Evolutionary conservation across 805 yeast species (phyloP).

Genomic region (Blastobotrys terrestris): DNA sequence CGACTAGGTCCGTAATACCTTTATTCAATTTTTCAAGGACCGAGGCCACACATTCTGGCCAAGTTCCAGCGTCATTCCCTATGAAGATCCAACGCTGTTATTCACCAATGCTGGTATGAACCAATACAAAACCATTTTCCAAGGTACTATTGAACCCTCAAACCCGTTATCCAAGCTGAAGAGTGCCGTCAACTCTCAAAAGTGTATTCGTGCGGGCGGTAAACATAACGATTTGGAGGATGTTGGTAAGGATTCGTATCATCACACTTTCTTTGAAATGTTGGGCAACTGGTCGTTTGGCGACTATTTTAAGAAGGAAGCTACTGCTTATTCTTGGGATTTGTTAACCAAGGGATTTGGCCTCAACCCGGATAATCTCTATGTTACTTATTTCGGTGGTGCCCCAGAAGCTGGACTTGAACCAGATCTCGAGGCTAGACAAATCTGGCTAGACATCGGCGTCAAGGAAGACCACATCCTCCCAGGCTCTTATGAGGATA

Average conservation of each 20-base stretch:
- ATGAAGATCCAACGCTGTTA: constrained; percentile 92
- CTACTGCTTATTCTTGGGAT: constrained; percentile 86
- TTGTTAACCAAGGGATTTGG: constrained; percentile 81
- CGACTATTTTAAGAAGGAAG: constrained; percentile 95
- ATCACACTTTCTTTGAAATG: constrained; percentile 99
- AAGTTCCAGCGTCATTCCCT: constrained; percentile 92
- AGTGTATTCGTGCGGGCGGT: constrained; percentile 99
- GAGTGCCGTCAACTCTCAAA: constrained; percentile 92
- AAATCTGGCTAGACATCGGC: constrained; percentile 81
- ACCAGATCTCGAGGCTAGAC: constrained; percentile 91
- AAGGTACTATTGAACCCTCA: constrained; percentile 95
- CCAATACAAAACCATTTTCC: constrained; percentile 94
- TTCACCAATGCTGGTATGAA: constrained; percentile 99
- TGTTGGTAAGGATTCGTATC: constrained; percentile 96
- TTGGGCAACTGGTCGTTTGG: constrained; percentile 99
- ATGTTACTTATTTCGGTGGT: constrained; percentile 96
- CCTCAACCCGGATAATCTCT: constrained; percentile 69
- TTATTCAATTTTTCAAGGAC: constrained; percentile 67
- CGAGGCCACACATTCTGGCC: constrained; percentile 76
- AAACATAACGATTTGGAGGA: constrained; percentile 95
- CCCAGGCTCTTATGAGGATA: constrained; percentile 86
- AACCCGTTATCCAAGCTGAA: constrained; percentile 78
- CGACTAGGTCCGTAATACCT: constrained; percentile 75
- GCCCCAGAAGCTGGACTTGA: constrained; percentile 74
- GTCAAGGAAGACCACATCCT: constrained; percentile 87